Base-by-base conservation (phyloP, 1,284 basidiomycete species). In the Grifola frondosa region DNA sequence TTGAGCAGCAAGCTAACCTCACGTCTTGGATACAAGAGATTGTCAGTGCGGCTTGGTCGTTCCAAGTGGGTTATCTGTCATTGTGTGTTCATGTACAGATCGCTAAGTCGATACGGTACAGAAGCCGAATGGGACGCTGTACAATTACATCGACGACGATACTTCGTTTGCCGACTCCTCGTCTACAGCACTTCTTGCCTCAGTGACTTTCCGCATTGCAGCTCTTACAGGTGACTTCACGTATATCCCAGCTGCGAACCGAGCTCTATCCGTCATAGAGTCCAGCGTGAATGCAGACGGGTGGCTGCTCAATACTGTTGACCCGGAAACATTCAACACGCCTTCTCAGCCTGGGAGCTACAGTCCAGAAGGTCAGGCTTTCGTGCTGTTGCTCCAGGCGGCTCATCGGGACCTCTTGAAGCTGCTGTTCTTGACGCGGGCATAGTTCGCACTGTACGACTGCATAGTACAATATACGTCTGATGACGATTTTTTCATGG, bases 361-460 rank as follows among this genome's bases (percentile, higher is more conserved):
- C 32, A 80, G 76, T 46, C 74, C 77, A 5, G 76, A 79, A 58
- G 76, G 72, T 1, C 83, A 88, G 62, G 79, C 80, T 5, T 89
- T 90, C 55, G 71, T 84, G 8, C 58, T 88, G 10, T 63, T 86
- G 44, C 70, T 87, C 36, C 74, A 86, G 53, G 67, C 82, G 2
- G 83, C 84, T 5, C 78, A 74, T 61, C 61, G 70, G 15, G 77
- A 80, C 42, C 84, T 58, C 45, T n/a, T n/a, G n/a, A n/a, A n/a
- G n/a, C n/a, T n/a, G n/a, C n/a, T n/a, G n/a, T n/a, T n/a, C n/a
- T n/a, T n/a, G n/a, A n/a, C n/a, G n/a, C n/a, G n/a, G n/a, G n/a
- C n/a, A n/a, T n/a, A n/a, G n/a, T n/a, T n/a, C n/a, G n/a, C n/a
- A n/a, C n/a, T n/a, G n/a, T n/a, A n/a, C n/a, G n/a, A n/a, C n/a